Evolutionary conservation across 805 yeast genomes (phyloP).

Genomic region (Wickerhamiella cacticola): DNA sequence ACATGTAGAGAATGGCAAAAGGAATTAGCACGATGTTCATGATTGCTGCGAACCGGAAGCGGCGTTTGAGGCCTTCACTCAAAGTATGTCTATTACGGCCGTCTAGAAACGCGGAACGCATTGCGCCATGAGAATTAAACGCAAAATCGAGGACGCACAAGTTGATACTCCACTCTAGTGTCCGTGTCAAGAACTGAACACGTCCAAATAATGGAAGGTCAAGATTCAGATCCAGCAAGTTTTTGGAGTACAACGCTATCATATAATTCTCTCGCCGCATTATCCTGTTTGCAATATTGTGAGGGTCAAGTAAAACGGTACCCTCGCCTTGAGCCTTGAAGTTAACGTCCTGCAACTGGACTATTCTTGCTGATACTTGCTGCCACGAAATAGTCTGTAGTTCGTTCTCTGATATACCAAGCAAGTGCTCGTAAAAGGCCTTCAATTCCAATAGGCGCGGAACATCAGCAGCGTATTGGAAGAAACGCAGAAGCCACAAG

Average conservation of each 20-base stretch:
- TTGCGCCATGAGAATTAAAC: conserved; percentile 72
- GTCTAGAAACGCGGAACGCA: conserved; percentile 57
- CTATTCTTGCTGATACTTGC: conserved; percentile 61
- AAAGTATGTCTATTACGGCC: conserved; percentile 56
- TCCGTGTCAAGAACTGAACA: conserved; percentile 51
- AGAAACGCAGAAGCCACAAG: conserved; percentile 31
- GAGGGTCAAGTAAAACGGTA: conserved; percentile 68
- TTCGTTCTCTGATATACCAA: conserved; percentile 66
- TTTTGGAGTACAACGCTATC: conserved; percentile 77
- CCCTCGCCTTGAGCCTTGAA: conserved; percentile 20
- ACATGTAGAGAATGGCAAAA: conserved; percentile 69
- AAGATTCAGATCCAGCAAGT: conserved; percentile 54
- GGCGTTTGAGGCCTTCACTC: conserved; percentile 55
- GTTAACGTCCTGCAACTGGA: conserved; percentile 49
- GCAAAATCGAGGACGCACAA: conserved; percentile 77
- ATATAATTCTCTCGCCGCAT: conserved; percentile 92
- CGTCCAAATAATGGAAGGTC: conserved; percentile 38
- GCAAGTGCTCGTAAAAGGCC: conserved; percentile 60
- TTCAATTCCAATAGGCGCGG: conserved; percentile 60
- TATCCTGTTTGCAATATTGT: conserved; percentile 85
- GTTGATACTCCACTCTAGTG: conserved; percentile 89
- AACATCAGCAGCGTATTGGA: conserved; percentile 44
- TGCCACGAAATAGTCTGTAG: conserved; percentile 92
- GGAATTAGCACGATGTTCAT: conserved; percentile 77
- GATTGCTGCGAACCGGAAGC: conserved; percentile 81